These are phyloP conservation scores for Suhomyces bribrorum DNA, from an alignment of 1,139 yeast genomes.

Conservation along the genomic window DNA sequence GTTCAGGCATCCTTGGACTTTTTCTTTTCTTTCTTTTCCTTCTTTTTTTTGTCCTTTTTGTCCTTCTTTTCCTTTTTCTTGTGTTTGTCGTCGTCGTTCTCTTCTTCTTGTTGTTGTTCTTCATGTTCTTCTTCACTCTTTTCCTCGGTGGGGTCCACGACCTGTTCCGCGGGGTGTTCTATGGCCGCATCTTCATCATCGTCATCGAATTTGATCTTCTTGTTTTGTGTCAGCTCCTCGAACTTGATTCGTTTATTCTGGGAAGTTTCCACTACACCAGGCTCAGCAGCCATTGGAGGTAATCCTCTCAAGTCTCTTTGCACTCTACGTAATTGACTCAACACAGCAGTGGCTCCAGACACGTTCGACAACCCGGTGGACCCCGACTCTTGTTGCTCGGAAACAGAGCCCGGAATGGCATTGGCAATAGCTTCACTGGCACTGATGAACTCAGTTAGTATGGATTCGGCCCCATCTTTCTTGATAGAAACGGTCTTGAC, in stretches of 20 bases:
- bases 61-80: conserved; percentile 23
- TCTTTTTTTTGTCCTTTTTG: conserved; percentile 40
- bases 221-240: conserved; percentile 12
- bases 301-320: conserved; percentile 75
- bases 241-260: conserved; percentile 14
- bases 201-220: conserved; percentile 29
- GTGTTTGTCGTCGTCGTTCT: conserved; percentile 22
- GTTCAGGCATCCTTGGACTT: conserved; percentile 4
- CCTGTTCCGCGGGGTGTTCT: conserved; percentile 6
- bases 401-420: conserved; percentile 12
- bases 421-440: conserved; percentile 26
- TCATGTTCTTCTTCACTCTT: conserved; percentile 14
- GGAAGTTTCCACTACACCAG: conserved; percentile 13
- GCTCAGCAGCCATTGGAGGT: conserved; percentile 54
- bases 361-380: conserved; percentile 24
- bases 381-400: conserved; percentile 11
- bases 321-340: conserved; percentile 64
- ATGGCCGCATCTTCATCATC: conserved; percentile 16
- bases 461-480: conserved; percentile 45
- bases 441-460: conserved; percentile 49
- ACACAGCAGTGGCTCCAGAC: conserved; percentile 33
- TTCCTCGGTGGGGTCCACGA: conserved; percentile 14
- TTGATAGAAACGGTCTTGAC: conserved; percentile 27
- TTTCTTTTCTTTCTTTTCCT: conserved; percentile 19
- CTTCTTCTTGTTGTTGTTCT: conserved; percentile 15